Evolutionary conservation across 805 yeast species (phyloP).

Genomic region (Pichia eremophila): DNA sequence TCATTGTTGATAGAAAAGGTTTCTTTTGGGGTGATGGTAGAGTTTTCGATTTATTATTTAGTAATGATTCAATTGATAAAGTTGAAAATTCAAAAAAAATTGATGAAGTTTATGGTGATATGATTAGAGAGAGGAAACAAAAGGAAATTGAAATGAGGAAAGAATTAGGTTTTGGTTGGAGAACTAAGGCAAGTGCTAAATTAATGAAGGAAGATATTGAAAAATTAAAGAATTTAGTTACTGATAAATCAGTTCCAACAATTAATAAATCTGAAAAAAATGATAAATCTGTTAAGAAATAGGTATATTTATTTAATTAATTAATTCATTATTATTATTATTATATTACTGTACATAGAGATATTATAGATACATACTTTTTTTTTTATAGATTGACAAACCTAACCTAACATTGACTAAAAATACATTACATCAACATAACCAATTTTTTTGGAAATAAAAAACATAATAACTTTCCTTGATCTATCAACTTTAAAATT

Average conservation of each 20-base stretch:
- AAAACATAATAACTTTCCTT: constrained; percentile 15
- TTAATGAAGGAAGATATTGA: constrained; percentile 35
- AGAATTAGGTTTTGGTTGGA: constrained; percentile 51
- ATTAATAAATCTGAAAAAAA: background rate
- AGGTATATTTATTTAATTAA: background rate
- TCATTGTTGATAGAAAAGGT: constrained; percentile 78
- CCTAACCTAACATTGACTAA: no score
- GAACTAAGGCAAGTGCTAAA: constrained; percentile 38
- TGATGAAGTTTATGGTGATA: constrained; percentile 23
- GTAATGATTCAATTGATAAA: constrained; percentile 65
- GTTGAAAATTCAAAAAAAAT: constrained; percentile 46
- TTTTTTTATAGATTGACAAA: no score
- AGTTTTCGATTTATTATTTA: constrained; percentile 71
- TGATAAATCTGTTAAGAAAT: background rate
- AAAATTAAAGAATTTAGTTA: constrained; percentile 17
- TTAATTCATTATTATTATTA: no score
- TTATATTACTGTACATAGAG: no score
- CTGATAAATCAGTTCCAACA: constrained; percentile 6
- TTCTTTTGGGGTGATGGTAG: constrained; percentile 93
- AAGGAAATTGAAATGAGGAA: constrained; percentile 49
- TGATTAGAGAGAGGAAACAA: constrained; percentile 38
- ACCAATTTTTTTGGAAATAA: constrained; percentile 13
- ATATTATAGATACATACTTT: no score
- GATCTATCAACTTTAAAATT: constrained; percentile 14
- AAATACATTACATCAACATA: constrained; percentile 17